phyloP scores from a whole-genome alignment of 768 basidiomycete species.

The Lepiota venenata region DNA sequence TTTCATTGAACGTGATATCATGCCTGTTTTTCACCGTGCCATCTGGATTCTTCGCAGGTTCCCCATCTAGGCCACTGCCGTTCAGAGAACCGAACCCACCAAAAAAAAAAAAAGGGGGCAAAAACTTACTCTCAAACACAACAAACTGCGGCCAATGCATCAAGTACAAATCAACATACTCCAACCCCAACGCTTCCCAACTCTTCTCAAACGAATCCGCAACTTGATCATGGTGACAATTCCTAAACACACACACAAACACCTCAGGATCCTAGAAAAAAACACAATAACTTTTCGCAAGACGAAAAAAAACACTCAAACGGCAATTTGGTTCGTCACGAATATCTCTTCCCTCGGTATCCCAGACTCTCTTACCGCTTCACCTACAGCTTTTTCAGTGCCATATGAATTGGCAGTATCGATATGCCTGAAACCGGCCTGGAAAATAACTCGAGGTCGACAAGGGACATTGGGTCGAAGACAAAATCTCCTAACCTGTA shows the following conservation, averaged over 20 bases:
- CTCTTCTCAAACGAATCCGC: conserved; percentile 38
- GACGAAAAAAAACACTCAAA: no score
- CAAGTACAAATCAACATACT: conserved; percentile 53
- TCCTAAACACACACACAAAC: conserved; percentile 20
- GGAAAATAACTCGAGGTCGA: not conserved
- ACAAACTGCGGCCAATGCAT: conserved; percentile 48
- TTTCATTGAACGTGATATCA: conserved; percentile 34
- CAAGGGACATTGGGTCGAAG: not conserved
- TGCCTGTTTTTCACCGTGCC: conserved; percentile 31
- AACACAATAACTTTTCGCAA: no score
- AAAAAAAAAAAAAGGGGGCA: not conserved
- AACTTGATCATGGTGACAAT: conserved; percentile 36
- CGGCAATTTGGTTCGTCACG: conserved; percentile 48
- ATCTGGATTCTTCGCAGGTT: conserved; percentile 23
- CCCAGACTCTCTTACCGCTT: conserved; percentile 43
- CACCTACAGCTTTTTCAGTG: conserved; percentile 41
- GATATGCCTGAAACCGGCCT: conserved; percentile 41
- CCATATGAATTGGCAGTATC: conserved; percentile 36
- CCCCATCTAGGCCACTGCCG: no score
- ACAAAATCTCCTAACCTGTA: conserved; percentile 27
- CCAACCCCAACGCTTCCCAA: conserved; percentile 34
- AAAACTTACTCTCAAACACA: conserved; percentile 24
- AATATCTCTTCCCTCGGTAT: conserved; percentile 46
- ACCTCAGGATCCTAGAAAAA: no score
- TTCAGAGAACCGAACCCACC: no score